phyloP scores from a whole-genome alignment of 352 stramenopile species.

The Phytophthora melonis region DNA sequence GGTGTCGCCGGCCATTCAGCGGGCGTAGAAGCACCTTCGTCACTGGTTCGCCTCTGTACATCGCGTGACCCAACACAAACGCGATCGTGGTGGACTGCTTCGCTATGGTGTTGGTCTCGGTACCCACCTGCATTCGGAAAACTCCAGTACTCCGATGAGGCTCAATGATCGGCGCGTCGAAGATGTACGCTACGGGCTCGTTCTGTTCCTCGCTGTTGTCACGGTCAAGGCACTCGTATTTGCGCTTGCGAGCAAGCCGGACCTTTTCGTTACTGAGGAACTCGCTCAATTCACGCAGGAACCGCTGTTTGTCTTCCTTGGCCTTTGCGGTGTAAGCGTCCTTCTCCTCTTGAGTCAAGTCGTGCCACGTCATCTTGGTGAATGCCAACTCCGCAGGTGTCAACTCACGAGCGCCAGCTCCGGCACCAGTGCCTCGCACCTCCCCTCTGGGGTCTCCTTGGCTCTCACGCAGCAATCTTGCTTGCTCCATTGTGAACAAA shows the following conservation, averaged over 20 bases:
- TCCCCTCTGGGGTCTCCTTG: constrained; percentile 17
- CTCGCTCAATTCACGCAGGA: constrained; percentile 53
- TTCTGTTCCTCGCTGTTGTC: constrained; percentile 26
- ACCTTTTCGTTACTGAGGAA: constrained; percentile 67
- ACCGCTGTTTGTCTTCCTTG: constrained; percentile 61
- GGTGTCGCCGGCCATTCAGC: constrained; percentile 82
- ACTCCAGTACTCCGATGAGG: constrained; percentile 51
- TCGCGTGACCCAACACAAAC: constrained; percentile 78
- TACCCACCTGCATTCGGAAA: constrained; percentile 80
- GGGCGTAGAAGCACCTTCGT: constrained; percentile 88
- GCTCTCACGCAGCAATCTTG: constrained; percentile 43
- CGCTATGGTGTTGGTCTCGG: constrained; percentile 37
- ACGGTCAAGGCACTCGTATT: constrained; percentile 55
- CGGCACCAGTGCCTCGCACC: constrained; percentile 3
- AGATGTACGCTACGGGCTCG: constrained; percentile 80
- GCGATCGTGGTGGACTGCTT: constrained; percentile 78
- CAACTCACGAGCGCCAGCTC: constrained; percentile 28
- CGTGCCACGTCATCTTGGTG: constrained; percentile 51
- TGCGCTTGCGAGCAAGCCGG: constrained; percentile 52
- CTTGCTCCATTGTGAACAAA: constrained; percentile 78
- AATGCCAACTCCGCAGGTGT: constrained; percentile 41
- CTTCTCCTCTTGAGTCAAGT: constrained; percentile 59
- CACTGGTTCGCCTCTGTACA: constrained; percentile 61
- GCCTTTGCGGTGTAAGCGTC: constrained; percentile 53
- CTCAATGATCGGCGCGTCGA: constrained; percentile 79